Percentiles rank a stretch among this genome's conserved stretches.
Conservation (phyloP, 129 eudicot genomes). For the Escallonia herrerae region DNA sequence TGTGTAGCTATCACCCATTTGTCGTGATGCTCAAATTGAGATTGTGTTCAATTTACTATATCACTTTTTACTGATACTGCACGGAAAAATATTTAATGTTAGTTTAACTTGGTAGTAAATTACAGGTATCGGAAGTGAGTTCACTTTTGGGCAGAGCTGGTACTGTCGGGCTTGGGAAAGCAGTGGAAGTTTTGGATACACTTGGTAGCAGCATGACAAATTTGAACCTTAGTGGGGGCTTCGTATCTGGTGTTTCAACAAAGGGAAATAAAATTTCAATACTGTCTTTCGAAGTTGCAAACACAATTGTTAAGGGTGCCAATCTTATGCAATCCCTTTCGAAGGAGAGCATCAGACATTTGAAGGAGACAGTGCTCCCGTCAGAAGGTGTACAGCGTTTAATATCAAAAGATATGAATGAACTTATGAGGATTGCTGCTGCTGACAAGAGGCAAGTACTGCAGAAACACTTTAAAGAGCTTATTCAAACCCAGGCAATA, state of each 20-base stretch:
- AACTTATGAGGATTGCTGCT: constrained; percentile 82
- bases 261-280: constrained; percentile 84
- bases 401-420: constrained; percentile 80
- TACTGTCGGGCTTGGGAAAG: constrained; percentile 83
- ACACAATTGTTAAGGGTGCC: constrained; percentile 90
- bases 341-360: constrained; percentile 67
- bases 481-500: background rate
- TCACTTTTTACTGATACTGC: too few relatives aligned
- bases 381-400: constrained; percentile 86
- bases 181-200: constrained; percentile 96
- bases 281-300: constrained; percentile 91
- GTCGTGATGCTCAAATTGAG: background rate
- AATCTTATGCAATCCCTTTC: constrained; percentile 92
- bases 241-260: constrained; percentile 77
- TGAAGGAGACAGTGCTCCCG: constrained; percentile 78
- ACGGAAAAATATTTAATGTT: too few relatives aligned
- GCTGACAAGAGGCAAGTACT: constrained; percentile 75
- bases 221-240: constrained; percentile 63
- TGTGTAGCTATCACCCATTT: too few relatives aligned
- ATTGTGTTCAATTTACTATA: background rate
- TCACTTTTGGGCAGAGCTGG: constrained; percentile 91
- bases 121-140: constrained; percentile 93
- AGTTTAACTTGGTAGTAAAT: background rate
- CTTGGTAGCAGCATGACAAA: constrained; percentile 99
- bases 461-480: constrained; percentile 1